Conservation (phyloP, 768 basidiomycete genomes). For the Psilocybe cyanescens region DNA sequence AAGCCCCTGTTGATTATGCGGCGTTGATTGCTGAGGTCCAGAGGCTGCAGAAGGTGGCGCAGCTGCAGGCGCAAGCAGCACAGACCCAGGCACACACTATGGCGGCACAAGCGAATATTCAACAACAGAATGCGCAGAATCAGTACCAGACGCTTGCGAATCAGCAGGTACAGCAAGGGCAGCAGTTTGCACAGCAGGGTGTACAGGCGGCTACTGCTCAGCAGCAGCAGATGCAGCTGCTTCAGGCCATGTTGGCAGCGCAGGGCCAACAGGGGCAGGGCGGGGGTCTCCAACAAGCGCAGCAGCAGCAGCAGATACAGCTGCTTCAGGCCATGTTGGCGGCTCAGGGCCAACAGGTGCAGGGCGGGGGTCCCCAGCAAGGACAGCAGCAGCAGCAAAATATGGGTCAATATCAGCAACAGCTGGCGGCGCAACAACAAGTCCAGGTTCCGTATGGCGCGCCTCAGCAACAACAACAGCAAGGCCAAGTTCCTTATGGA, state of each 20-base stretch:
- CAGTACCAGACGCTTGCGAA: slow-evolving; percentile 1
- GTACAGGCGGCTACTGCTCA: slow-evolving; percentile 5
- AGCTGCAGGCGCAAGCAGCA: not conserved
- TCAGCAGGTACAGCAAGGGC: slow-evolving; percentile 1
- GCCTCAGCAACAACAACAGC: slow-evolving; percentile 10
- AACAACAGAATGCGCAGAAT: slow-evolving; percentile 15
- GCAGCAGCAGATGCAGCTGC: slow-evolving; percentile 1
- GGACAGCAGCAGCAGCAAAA: slow-evolving; percentile 8
- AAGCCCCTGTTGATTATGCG: slow-evolving; percentile 21
- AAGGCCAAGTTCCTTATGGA: slow-evolving; percentile 21
- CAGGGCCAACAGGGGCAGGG: slow-evolving; percentile 17
- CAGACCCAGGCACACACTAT: slow-evolving; percentile 2
- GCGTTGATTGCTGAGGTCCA: slow-evolving; percentile 26
- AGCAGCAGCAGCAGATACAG: slow-evolving; percentile 9
- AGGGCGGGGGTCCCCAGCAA: slow-evolving; percentile 4
- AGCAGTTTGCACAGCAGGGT: slow-evolving; percentile 10
- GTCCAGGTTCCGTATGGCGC: slow-evolving; percentile 20
- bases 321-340: not conserved
- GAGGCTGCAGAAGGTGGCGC: slow-evolving; percentile 16
- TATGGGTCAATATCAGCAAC: not conserved
- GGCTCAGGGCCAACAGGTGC: slow-evolving; percentile 15
- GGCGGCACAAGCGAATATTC: not conserved
- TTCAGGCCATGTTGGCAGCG: not conserved
- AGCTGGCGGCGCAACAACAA: slow-evolving; percentile 19
- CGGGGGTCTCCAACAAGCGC: slow-evolving; percentile 1